Percentiles rank a stretch among this genome's conserved stretches.
Conservation (phyloP, 148 eudicot species). For the Rhododendron williamsianum region DNA sequence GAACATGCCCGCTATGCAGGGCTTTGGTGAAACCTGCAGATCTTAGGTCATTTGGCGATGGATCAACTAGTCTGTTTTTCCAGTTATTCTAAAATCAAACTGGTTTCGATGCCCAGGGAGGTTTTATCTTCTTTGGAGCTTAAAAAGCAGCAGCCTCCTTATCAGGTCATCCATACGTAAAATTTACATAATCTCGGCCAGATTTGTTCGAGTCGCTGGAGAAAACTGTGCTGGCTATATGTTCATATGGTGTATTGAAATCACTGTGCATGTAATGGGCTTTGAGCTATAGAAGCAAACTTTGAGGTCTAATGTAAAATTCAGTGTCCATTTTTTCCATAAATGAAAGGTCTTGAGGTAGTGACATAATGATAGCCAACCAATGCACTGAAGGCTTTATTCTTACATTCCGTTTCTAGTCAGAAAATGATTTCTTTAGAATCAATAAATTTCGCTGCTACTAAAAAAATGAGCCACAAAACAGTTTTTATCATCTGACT, state of each 20-base stretch:
- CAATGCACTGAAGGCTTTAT: neutral
- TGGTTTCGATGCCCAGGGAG: neutral
- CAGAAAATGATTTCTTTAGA: neutral
- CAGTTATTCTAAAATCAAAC: constrained; percentile 53
- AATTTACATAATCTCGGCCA: neutral
- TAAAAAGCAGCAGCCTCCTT: constrained; percentile 7
- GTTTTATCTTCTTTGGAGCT: constrained; percentile 16
- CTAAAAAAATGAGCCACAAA: neutral
- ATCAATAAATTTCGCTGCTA: neutral
- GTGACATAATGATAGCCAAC: neutral
- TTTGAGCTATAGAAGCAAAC: neutral
- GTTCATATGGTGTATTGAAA: constrained; percentile 33
- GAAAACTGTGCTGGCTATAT: constrained; percentile 25
- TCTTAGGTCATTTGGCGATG: constrained; percentile 78
- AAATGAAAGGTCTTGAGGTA: constrained; percentile 2
- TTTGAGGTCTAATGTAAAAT: neutral
- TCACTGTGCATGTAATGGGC: constrained; percentile 24
- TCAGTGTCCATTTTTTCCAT: neutral
- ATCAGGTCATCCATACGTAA: neutral
- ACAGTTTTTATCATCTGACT: neutral
- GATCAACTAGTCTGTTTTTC: constrained; percentile 74
- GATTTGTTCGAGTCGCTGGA: neutral
- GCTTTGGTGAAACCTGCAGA: constrained; percentile 86
- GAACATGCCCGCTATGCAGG: constrained; percentile 88
- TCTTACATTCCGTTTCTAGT: neutral